Conservation (phyloP, 495 filamentous ascomycete species). For the Penicillium angulare region DNA sequence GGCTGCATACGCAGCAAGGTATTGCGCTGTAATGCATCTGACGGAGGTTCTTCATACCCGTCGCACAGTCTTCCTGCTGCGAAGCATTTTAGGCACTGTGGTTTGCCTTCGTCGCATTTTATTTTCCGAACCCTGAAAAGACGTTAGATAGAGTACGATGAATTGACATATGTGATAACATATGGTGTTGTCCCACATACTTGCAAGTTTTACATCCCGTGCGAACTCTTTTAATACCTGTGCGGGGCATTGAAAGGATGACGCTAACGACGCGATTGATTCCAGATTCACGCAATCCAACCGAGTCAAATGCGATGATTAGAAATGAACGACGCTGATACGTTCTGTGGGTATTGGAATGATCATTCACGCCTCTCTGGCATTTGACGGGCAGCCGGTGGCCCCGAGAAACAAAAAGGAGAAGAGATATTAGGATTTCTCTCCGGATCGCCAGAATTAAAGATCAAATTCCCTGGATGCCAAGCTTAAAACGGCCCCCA, state of each 20-base stretch:
- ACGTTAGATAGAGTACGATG: neutral
- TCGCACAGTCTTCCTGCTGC: neutral
- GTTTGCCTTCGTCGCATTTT: neutral
- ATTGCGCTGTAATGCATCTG: neutral
- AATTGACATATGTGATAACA: too few species aligned
- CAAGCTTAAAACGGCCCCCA: too few species aligned
- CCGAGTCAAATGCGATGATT: too few species aligned
- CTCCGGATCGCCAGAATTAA: too few species aligned
- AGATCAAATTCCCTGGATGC: too few species aligned
- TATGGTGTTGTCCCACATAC: too few species aligned
- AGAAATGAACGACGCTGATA: too few species aligned
- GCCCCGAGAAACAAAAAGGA: too few species aligned
- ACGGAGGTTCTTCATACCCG: neutral
- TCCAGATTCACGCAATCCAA: neutral
- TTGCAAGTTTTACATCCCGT: neutral
- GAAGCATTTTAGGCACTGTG: neutral
- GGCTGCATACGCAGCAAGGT: neutral
- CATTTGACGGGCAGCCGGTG: too few species aligned
- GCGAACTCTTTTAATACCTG: neutral
- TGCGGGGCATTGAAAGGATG: neutral
- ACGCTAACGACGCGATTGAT: neutral
- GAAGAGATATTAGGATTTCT: too few species aligned
- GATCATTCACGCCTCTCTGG: too few species aligned
- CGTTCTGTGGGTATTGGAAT: too few species aligned
- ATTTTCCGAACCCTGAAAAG: neutral